Evolutionary conservation across 1,284 basidiomycete genomes (phyloP).

Genomic region (Boletellus deceptivus): DNA sequence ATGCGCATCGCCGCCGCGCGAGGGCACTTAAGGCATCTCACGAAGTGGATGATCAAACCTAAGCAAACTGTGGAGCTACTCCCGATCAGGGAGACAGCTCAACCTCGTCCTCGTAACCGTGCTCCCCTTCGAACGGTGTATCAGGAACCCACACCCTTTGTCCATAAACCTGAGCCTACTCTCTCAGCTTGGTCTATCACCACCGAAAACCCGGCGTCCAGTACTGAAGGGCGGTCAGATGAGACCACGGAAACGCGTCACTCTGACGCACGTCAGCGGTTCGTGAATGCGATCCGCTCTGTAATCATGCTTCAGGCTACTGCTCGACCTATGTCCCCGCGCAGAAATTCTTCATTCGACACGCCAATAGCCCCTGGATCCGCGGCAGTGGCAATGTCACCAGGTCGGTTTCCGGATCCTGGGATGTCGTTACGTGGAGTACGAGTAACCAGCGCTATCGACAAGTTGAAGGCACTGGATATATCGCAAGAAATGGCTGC

Average conservation of each 20-base stretch:
- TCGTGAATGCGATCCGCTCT: conserved; percentile 44
- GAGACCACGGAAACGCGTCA: conserved; percentile 25
- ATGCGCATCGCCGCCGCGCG: conserved; percentile 23
- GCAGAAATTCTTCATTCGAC: conserved; percentile 30
- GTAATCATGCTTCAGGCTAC: conserved; percentile 47
- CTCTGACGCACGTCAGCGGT: conserved; percentile 36
- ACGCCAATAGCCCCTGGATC: conserved; percentile 27
- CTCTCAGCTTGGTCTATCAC: conserved; percentile 23
- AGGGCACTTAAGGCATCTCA: conserved; percentile 24
- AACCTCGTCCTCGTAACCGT: conserved; percentile 19
- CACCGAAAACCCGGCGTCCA: conserved; percentile 30
- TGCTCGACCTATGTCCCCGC: conserved; percentile 32
- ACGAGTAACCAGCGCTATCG: conserved; percentile 54
- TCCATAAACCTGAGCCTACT: conserved; percentile 19
- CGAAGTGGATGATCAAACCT: conserved; percentile 31
- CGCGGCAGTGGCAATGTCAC: conserved; percentile 29
- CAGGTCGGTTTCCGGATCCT: conserved; percentile 38
- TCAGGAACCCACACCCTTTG: conserved; percentile 21
- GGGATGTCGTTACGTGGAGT: conserved; percentile 47
- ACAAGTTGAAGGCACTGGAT: conserved; percentile 55
- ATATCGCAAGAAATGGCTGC: conserved; percentile 50
- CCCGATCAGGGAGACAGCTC: conserved; percentile 26
- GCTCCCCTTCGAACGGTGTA: conserved; percentile 17
- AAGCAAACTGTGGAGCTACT: conserved; percentile 23
- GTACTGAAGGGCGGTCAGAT: conserved; percentile 30